Percentiles rank a stretch among this genome's conserved stretches.
These are phyloP conservation scores for Cenchrus fungigraminus DNA, from an alignment of 176 grass and related monocot genomes.

Conservation along the genomic window DNA sequence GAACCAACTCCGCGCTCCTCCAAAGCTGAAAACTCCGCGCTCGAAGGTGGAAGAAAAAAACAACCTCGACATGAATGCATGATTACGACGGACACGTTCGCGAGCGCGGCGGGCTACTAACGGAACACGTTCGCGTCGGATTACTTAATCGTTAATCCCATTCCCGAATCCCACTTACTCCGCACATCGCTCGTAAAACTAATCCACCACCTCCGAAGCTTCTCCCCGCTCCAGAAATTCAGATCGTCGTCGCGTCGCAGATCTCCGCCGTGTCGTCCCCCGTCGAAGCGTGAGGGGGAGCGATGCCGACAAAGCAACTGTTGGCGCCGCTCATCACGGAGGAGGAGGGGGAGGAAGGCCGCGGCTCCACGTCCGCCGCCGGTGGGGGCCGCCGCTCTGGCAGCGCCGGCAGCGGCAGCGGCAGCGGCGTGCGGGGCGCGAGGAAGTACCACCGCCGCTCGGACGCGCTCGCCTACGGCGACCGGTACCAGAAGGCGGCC, in stretches of 20 bases:
- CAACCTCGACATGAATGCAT: background rate
- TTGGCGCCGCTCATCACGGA: slow-evolving; percentile 65
- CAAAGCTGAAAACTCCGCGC: background rate
- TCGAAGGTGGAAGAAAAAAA: too few species aligned
- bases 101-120: slow-evolving; percentile 15
- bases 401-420: background rate
- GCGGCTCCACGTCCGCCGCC: slow-evolving; percentile 5
- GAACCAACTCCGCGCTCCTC: background rate
- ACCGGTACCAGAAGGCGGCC: slow-evolving; percentile 95
- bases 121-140: slow-evolving; percentile 16
- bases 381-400: slow-evolving; percentile 3
- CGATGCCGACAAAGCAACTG: slow-evolving; percentile 33
- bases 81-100: slow-evolving; percentile 20
- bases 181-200: background rate
- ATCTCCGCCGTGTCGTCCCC: slow-evolving; percentile 24
- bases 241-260: background rate
- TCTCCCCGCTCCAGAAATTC: background rate
- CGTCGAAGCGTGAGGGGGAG: background rate
- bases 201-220: background rate
- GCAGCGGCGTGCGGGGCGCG: slow-evolving; percentile 20
- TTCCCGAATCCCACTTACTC: background rate
- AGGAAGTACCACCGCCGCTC: slow-evolving; percentile 56
- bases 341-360: slow-evolving; percentile 29
- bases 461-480: slow-evolving; percentile 81
- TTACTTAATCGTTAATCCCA: background rate